Conservation (phyloP, 441 rosid species). For the Populus trichocarpa region DNA sequence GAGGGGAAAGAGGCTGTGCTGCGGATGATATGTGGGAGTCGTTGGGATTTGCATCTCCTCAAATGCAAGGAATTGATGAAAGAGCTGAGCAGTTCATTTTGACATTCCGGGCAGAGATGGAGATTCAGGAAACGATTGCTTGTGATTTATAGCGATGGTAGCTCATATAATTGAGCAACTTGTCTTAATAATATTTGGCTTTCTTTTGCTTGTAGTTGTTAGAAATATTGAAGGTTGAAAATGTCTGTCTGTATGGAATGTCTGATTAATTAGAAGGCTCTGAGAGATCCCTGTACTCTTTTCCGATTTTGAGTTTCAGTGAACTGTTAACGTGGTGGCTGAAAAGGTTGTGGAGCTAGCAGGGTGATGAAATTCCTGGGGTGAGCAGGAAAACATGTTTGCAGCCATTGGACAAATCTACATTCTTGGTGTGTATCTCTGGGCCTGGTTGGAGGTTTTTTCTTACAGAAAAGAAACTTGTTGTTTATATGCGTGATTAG, state of each 20-base stretch:
- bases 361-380: neutral
- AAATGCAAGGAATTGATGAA: conserved; percentile 52
- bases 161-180: neutral
- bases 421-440: neutral
- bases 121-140: conserved; percentile 46
- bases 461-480: neutral
- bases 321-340: neutral
- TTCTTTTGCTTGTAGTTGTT: neutral
- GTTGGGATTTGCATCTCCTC: conserved; percentile 44
- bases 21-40: conserved; percentile 60
- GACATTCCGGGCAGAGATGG: conserved; percentile 57
- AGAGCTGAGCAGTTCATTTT: conserved; percentile 75
- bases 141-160: conserved; percentile 13
- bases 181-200: neutral
- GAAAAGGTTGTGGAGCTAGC: neutral
- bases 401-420: neutral
- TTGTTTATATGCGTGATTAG: neutral
- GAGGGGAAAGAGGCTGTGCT: neutral
- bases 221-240: neutral
- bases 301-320: neutral
- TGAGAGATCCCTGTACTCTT: neutral
- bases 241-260: neutral
- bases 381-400: neutral
- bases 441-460: neutral
- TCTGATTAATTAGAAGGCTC: neutral